Percentiles rank a stretch among this genome's conserved stretches.
These are phyloP conservation scores for Gymnopus androsaceus DNA, from an alignment of 1,284 basidiomycete species.

Conservation along the genomic window DNA sequence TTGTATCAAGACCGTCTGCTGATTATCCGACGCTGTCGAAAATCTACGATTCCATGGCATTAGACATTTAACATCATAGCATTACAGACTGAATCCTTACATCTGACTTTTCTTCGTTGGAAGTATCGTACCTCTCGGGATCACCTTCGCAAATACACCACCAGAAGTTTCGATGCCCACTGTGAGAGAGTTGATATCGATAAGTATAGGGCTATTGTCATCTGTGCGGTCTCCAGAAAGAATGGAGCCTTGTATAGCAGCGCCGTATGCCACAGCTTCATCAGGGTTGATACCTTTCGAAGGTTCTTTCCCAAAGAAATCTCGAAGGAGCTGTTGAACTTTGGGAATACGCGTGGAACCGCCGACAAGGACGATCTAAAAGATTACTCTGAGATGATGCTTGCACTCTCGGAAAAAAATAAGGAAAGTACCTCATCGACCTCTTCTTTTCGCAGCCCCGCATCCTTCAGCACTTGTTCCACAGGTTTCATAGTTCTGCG, in stretches of 20 bases:
- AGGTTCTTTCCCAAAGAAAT: slow-evolving; percentile 90
- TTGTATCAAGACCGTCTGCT: slow-evolving; percentile 87
- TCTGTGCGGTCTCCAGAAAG: slow-evolving; percentile 86
- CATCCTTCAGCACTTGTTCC: slow-evolving; percentile 97
- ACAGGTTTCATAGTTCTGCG: slow-evolving; percentile 99
- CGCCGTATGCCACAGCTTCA: slow-evolving; percentile 95
- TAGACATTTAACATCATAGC: slow-evolving; percentile 9
- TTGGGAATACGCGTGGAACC: slow-evolving; percentile 99
- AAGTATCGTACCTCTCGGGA: slow-evolving; percentile 95
- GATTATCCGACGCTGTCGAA: slow-evolving; percentile 95
- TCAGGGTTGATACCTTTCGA: slow-evolving; percentile 95
- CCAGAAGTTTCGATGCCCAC: slow-evolving; percentile 99
- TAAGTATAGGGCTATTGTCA: slow-evolving; percentile 86
- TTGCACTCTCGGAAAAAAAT: background rate
- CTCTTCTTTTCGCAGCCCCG: slow-evolving; percentile 96
- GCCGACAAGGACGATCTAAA: slow-evolving; percentile 84
- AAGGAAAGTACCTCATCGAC: slow-evolving; percentile 75
- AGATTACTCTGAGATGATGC: too few species aligned
- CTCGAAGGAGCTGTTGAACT: slow-evolving; percentile 95
- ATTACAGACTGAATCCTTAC: too few species aligned
- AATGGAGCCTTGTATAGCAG: slow-evolving; percentile 97
- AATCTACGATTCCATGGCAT: slow-evolving; percentile 59
- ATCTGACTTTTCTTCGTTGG: slow-evolving; percentile 98
- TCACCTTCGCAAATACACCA: slow-evolving; percentile 97
- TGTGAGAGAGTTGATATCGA: slow-evolving; percentile 93